Evolutionary conservation across 371 early-diverging fungal genomes (phyloP).

Genomic region (Apophysomyces elegans): DNA sequence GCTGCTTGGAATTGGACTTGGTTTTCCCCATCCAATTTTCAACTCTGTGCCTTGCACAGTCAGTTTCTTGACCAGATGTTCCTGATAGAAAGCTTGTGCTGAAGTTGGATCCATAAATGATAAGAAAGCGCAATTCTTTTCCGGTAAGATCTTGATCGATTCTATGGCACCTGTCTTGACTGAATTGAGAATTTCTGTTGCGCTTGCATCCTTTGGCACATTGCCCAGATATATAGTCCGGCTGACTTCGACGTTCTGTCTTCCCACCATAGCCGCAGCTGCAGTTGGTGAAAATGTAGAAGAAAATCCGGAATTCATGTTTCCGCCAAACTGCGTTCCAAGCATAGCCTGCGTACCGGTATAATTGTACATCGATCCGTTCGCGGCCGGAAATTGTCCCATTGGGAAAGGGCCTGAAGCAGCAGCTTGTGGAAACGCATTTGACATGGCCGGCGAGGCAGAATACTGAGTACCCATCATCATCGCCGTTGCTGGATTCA

Average conservation of each 20-base stretch:
- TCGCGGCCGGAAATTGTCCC: conserved; percentile 16
- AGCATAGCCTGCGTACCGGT: conserved; percentile 4
- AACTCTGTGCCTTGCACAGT: conserved; percentile 53
- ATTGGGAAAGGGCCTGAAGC: conserved; percentile 3
- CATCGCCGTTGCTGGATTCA: conserved; percentile 26
- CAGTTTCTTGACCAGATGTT: conserved; percentile 38
- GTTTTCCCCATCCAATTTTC: conserved; percentile 79
- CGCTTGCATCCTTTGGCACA: conserved; percentile 56
- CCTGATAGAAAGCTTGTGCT: conserved; percentile 61
- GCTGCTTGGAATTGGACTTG: conserved; percentile 46
- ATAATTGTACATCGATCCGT: conserved; percentile 23
- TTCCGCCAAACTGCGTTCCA: conserved; percentile 8
- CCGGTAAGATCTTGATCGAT: conserved; percentile 63
- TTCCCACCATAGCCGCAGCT: conserved; percentile 14
- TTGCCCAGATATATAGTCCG: conserved; percentile 82
- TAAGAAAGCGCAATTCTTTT: conserved; percentile 79
- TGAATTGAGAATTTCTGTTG: conserved; percentile 71
- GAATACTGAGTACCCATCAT: conserved; percentile 25
- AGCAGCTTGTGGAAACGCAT: conserved; percentile 5
- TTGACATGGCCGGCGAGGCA: neutral
- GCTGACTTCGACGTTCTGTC: conserved; percentile 36
- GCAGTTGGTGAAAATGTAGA: conserved; percentile 13
- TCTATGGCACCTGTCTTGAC: conserved; percentile 77
- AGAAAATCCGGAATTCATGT: conserved; percentile 10
- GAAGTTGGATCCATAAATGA: conserved; percentile 72